A percentile compares a stretch with the other conserved stretches of the same genome.
Conservation (phyloP, 2,329 filamentous ascomycete genomes). For the Alternaria rosae region DNA sequence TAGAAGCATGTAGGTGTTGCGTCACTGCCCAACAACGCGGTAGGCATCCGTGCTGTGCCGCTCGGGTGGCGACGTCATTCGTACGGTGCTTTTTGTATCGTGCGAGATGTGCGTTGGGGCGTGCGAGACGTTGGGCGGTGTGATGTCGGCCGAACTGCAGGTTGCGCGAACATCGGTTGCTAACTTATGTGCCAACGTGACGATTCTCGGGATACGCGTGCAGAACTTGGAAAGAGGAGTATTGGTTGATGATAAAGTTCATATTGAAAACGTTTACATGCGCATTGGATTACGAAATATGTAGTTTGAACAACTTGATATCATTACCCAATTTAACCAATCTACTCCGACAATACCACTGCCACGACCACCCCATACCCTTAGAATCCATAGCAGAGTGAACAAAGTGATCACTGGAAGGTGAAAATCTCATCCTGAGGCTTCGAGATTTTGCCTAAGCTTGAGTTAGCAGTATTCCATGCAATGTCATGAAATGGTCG, state of each 20-base stretch:
- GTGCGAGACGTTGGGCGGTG: not conserved
- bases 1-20: not conserved
- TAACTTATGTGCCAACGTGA: too few relatives aligned
- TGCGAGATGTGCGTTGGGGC: not conserved
- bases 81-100: not conserved
- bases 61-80: not conserved
- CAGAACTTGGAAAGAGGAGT: too few relatives aligned
- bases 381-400: too few relatives aligned
- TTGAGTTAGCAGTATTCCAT: not conserved
- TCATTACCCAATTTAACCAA: too few relatives aligned
- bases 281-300: too few relatives aligned
- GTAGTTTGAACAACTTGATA: too few relatives aligned
- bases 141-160: not conserved
- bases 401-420: not conserved
- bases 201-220: too few relatives aligned
- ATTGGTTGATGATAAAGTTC: too few relatives aligned
- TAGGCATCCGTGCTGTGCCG: not conserved
- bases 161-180: too few relatives aligned
- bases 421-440: constrained; percentile 21
- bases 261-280: too few relatives aligned
- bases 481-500: not conserved
- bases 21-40: not conserved
- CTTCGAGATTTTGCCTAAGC: constrained; percentile 13
- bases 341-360: too few relatives aligned
- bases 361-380: too few relatives aligned